Percentiles rank a stretch among this genome's conserved stretches.
Conservation (phyloP, 495 filamentous ascomycete species). For the Neurospora sublineolata region DNA sequence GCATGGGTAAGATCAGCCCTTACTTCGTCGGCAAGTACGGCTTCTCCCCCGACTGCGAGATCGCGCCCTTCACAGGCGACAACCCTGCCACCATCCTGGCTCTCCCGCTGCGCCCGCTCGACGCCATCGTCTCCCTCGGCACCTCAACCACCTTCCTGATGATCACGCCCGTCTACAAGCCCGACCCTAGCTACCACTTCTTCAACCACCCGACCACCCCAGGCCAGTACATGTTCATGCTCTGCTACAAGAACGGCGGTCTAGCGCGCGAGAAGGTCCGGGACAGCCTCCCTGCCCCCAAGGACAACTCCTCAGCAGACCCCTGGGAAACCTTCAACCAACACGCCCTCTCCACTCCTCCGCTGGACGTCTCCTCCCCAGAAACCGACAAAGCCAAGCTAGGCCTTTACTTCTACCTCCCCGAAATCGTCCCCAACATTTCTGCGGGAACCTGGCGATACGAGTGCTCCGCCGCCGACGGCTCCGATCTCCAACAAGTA, state of each 20-base stretch:
- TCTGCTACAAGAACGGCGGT: conserved; percentile 97
- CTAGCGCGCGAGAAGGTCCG: conserved; percentile 83
- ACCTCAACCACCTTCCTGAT: conserved; percentile 96
- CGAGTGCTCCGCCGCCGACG: conserved; percentile 44
- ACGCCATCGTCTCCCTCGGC: conserved; percentile 88
- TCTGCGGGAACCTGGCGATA: conserved; percentile 74
- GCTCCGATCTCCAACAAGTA: conserved; percentile 36
- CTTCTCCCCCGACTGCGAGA: conserved; percentile 60
- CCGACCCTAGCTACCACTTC: conserved; percentile 78
- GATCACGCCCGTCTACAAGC: conserved; percentile 80
- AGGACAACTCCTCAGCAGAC: conserved; percentile 21
- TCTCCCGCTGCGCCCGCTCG: conserved; percentile 69
- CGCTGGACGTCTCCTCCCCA: conserved; percentile 45
- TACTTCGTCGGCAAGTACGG: conserved; percentile 74
- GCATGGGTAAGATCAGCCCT: conserved; percentile 56
- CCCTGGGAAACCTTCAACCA: conserved; percentile 72
- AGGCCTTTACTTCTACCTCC: conserved; percentile 85
- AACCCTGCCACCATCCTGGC: conserved; percentile 93
- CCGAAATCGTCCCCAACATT: conserved; percentile 91
- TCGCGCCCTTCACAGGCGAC: conserved; percentile 86
- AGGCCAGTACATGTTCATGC: conserved; percentile 94
- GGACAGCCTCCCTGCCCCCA: conserved; percentile 43
- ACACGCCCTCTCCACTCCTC: conserved; percentile 48
- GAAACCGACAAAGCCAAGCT: conserved; percentile 56
- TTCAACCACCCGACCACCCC: conserved; percentile 80